Percentiles rank a stretch among this genome's conserved stretches.
Conservation (phyloP, 2,329 filamentous ascomycete genomes). For the Pezicula carpinea region DNA sequence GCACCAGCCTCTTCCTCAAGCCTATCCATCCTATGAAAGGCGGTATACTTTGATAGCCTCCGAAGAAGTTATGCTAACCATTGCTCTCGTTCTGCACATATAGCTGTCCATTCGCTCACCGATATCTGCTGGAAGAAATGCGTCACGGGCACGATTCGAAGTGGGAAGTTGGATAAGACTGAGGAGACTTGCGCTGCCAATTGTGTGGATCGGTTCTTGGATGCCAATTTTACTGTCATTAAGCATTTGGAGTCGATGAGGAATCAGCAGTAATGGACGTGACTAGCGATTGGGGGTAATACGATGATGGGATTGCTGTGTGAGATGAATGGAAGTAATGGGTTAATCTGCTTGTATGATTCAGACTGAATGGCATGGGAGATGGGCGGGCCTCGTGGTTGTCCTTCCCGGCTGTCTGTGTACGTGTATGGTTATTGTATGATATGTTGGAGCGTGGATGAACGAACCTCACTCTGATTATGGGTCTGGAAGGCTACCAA, state of each 20-base stretch:
- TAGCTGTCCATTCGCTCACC: conserved; percentile 61
- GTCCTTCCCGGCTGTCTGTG: too few relatives aligned
- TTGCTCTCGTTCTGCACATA: background rate
- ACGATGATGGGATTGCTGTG: too few relatives aligned
- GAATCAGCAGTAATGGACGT: conserved; percentile 16
- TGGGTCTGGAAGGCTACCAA: too few relatives aligned
- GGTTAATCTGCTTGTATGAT: too few relatives aligned
- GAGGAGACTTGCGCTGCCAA: conserved; percentile 86
- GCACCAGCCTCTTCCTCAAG: background rate
- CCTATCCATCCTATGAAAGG: conserved; percentile 38
- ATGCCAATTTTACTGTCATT: conserved; percentile 80
- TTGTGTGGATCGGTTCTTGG: conserved; percentile 91
- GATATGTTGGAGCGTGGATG: too few relatives aligned
- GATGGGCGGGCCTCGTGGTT: too few relatives aligned
- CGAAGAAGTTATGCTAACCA: conserved; percentile 35
- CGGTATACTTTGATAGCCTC: too few relatives aligned
- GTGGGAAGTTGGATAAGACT: conserved; percentile 64
- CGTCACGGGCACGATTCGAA: conserved; percentile 68
- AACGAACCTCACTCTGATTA: too few relatives aligned
- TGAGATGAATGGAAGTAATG: too few relatives aligned
- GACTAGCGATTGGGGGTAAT: too few relatives aligned
- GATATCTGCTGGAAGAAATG: conserved; percentile 96
- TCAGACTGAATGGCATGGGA: too few relatives aligned
- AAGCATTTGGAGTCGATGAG: conserved; percentile 71
- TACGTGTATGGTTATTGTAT: too few relatives aligned